Evolutionary conservation across 2,329 filamentous ascomycete species (phyloP), one percentile per base, ranked within the genome.

Genomic region (Xylaria digitata): DNA sequence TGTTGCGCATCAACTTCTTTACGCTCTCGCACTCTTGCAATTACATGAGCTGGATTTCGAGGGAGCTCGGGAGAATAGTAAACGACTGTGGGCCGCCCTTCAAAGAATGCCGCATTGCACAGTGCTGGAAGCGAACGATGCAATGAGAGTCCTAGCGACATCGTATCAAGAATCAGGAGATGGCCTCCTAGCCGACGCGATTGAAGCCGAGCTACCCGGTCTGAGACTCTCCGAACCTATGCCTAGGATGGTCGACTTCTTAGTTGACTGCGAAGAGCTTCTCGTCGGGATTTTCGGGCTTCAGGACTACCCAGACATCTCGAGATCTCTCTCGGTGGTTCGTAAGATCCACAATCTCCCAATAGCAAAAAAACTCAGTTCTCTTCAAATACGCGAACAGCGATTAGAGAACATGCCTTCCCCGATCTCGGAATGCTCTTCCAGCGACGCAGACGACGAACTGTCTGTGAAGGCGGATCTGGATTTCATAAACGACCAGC

Each of bases 21-120:
- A 70, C 49, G 65, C 68, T 37, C 19, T 68, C 19, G 48, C 65
- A 4, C 30, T 70, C 21, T 42, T 65, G 23, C 68, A 70, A 23
- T 32, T 67, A 23, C 68, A 70, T 19, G 68, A 70, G 34, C 34
- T 68, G 11, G 68, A 70, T 30, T 70, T 70, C 19, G 65, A 70
- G 8, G 65, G 62, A 9, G 68, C 68, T 8, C 49, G 55, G 19
- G 50, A 65, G 26, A 70, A 65, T n/a, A 65, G 68, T 19, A 65
- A 63, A 60, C 49, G 46, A 19, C 62, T 70, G 19, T 70, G 68
- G 68, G 58, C 65, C 15, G 65, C 49, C 7, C 68, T 70, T 32
- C 68, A 68, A 43, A 59, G 17, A 45, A 65, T 37, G 7, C 56
- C 60, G 17, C 13, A 59, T 30, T 65, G 55, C 19, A 49, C 55